Evolutionary conservation across 495 filamentous ascomycete species (phyloP).

Genomic region (Glonium stellatum): DNA sequence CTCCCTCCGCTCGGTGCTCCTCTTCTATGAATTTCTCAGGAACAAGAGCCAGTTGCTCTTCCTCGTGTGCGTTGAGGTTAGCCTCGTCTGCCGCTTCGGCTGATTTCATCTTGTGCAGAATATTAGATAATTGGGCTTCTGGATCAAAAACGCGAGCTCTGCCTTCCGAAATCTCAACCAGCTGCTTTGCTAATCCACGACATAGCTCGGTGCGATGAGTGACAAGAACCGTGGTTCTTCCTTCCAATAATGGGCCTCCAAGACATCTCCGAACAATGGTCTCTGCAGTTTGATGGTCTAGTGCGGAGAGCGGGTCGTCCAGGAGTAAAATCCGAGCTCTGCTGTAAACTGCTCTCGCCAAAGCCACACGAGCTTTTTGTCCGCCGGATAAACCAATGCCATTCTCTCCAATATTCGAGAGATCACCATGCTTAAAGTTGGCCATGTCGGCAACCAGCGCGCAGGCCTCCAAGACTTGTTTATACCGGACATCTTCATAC

Average conservation of each 20-base stretch:
- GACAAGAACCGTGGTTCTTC: constrained; percentile 60
- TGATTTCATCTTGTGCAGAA: constrained; percentile 16
- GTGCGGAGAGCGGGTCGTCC: constrained; percentile 38
- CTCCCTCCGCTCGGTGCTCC: constrained; percentile 66
- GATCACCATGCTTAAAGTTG: constrained; percentile 36
- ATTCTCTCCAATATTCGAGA: constrained; percentile 39
- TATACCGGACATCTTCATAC: constrained; percentile 58
- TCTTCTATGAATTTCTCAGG: constrained; percentile 79
- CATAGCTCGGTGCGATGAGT: constrained; percentile 74
- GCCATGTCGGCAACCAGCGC: constrained; percentile 36
- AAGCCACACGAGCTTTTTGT: constrained; percentile 37
- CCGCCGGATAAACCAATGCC: constrained; percentile 39
- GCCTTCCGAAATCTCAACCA: constrained; percentile 57
- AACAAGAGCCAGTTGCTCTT: constrained; percentile 45
- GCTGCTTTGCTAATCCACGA: constrained; percentile 56
- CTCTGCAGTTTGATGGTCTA: constrained; percentile 71
- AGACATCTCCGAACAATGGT: constrained; percentile 63
- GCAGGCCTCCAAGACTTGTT: constrained; percentile 36
- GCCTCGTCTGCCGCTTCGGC: constrained; percentile 23
- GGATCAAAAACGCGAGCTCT: constrained; percentile 44
- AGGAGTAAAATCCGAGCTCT: constrained; percentile 33
- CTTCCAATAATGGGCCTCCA: constrained; percentile 53
- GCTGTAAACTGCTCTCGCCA: constrained; percentile 39
- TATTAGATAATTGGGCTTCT: constrained; percentile 27
- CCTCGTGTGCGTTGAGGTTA: constrained; percentile 33